Conservation (phyloP, 768 basidiomycete genomes). For the Crassisporium funariophilum region DNA sequence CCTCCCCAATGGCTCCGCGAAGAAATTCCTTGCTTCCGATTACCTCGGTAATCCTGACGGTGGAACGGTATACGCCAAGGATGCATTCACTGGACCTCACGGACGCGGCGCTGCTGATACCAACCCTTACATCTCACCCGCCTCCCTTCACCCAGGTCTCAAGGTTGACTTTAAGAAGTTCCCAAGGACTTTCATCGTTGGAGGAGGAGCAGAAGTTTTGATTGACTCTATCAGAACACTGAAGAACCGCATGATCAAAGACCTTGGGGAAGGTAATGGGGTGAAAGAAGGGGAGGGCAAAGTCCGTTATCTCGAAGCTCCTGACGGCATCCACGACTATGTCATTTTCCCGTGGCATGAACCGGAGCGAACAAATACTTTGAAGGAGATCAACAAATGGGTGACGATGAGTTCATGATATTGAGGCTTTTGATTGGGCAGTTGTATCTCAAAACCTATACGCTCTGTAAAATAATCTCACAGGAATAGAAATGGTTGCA, state of each 20-base stretch:
- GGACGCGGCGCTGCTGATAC: slow-evolving; percentile 44
- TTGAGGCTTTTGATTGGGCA: no score
- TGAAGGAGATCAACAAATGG: slow-evolving; percentile 55
- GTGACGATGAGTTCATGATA: no score
- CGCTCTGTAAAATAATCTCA: no score
- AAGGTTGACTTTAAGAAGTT: slow-evolving; percentile 52
- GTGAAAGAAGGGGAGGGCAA: slow-evolving; percentile 38
- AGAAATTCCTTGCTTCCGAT: slow-evolving; percentile 35
- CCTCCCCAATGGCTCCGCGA: slow-evolving; percentile 38
- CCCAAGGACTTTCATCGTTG: slow-evolving; percentile 61
- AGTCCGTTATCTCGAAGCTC: slow-evolving; percentile 49
- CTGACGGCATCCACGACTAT: slow-evolving; percentile 58
- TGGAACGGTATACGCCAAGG: slow-evolving; percentile 33
- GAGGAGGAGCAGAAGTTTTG: slow-evolving; percentile 59
- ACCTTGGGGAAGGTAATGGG: slow-evolving; percentile 50
- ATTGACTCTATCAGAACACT: slow-evolving; percentile 53
- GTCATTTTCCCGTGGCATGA: slow-evolving; percentile 51
- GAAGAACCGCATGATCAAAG: slow-evolving; percentile 48
- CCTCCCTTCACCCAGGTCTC: slow-evolving; percentile 41
- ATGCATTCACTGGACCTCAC: slow-evolving; percentile 50
- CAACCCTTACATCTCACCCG: slow-evolving; percentile 63
- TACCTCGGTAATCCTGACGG: slow-evolving; percentile 33
- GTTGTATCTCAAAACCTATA: no score
- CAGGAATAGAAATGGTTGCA: no score
- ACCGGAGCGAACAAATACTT: slow-evolving; percentile 51